Evolutionary conservation across 2,329 filamentous ascomycete species (phyloP).

Genomic region (Ophiocordyceps camponoti-floridani): DNA sequence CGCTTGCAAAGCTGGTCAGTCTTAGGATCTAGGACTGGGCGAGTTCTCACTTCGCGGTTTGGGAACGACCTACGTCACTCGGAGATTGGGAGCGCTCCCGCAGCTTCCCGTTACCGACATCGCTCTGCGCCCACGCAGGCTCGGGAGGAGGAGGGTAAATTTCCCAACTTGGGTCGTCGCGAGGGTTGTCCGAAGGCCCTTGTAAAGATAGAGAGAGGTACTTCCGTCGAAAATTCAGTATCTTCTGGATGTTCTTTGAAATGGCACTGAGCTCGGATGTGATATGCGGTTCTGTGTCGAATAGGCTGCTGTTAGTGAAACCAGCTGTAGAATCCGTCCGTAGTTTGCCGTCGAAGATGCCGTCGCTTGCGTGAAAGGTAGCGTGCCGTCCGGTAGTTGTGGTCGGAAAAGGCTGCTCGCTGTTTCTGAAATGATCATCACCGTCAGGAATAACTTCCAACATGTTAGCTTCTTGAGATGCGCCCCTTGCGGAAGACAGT

Average conservation of each 20-base stretch:
- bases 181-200: constrained; percentile 67
- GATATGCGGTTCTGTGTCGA: constrained; percentile 59
- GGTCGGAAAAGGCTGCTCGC: neutral
- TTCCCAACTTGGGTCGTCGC: constrained; percentile 64
- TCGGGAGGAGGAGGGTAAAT: constrained; percentile 87
- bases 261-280: constrained; percentile 72
- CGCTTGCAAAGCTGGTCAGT: constrained; percentile 36
- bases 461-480: neutral
- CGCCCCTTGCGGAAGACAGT: constrained; percentile 1
- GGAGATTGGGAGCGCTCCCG: constrained; percentile 3
- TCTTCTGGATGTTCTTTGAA: constrained; percentile 75
- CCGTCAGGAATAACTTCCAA: constrained; percentile 4
- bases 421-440: constrained; percentile 1
- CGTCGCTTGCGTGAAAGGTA: constrained; percentile 15
- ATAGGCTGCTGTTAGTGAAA: constrained; percentile 46
- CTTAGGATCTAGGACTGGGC: neutral
- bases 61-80: neutral
- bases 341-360: constrained; percentile 2
- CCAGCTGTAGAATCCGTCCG: constrained; percentile 33
- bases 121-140: constrained; percentile 52
- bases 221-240: constrained; percentile 75
- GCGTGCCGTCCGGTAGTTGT: neutral
- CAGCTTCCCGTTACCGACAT: constrained; percentile 3
- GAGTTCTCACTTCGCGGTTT: neutral
- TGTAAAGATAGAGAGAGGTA: constrained; percentile 81